Conservation (phyloP, 176 grass and related monocot genomes). For the Leersia perrieri region DNA sequence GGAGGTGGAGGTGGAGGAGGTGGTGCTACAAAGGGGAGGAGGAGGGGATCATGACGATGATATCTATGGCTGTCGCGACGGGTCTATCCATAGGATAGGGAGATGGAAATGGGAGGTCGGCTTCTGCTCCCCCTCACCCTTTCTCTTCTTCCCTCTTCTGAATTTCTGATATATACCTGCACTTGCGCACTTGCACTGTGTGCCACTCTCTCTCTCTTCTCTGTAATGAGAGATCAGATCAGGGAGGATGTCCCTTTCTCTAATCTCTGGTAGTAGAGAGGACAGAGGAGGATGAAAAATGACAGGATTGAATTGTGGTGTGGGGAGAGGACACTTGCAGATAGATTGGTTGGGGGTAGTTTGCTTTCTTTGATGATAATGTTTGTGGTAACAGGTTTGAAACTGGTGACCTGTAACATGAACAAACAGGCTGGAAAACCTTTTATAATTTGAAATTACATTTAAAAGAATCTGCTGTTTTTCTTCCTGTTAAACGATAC, state of each 20-base stretch:
- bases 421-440: neutral
- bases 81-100: slow-evolving; percentile 46
- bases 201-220: neutral
- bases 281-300: neutral
- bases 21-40: slow-evolving; percentile 47
- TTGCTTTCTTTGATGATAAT: neutral
- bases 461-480: neutral
- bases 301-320: neutral
- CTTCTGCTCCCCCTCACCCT: neutral
- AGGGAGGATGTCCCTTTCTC: slow-evolving; percentile 17
- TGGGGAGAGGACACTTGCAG: slow-evolving; percentile 23
- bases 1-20: neutral
- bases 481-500: no score
- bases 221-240: neutral
- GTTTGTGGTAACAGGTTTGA: neutral
- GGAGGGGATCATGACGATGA: slow-evolving; percentile 40
- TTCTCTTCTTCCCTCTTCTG: neutral
- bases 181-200: neutral
- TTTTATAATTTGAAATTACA: neutral
- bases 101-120: slow-evolving; percentile 15
- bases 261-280: no score
- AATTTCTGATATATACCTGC: neutral
- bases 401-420: neutral
- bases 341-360: slow-evolving; percentile 25
- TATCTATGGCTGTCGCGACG: slow-evolving; percentile 49